phyloP scores from a whole-genome alignment of 495 filamentous ascomycete species.

The Xylaria palmicola region DNA sequence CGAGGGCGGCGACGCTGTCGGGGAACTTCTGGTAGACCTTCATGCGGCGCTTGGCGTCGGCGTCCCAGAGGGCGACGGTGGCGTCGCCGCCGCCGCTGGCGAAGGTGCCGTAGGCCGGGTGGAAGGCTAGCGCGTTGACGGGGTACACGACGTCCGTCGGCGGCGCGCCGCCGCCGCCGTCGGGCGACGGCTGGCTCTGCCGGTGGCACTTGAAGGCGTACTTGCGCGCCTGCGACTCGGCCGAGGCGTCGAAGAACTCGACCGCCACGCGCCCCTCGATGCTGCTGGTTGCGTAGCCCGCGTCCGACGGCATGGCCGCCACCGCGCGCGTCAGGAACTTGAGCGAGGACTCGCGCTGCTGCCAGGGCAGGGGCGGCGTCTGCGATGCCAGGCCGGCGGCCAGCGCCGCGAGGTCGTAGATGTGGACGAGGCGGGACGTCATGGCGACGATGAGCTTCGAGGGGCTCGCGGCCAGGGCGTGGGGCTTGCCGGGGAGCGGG shows the following conservation, averaged over 20 bases:
- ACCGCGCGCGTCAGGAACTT: constrained; percentile 95
- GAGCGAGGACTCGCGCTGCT: constrained; percentile 83
- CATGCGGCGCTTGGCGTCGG: constrained; percentile 84
- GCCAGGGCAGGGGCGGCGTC: constrained; percentile 67
- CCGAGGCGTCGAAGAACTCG: constrained; percentile 91
- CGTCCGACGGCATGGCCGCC: constrained; percentile 94
- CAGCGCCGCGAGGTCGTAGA: constrained; percentile 82
- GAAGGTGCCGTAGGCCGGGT: constrained; percentile 88
- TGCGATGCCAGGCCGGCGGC: constrained; percentile 52
- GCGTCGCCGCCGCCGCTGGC: constrained; percentile 92
- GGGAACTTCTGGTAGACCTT: constrained; percentile 83
- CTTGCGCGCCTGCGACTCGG: constrained; percentile 82
- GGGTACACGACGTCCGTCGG: constrained; percentile 82
- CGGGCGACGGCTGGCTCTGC: constrained; percentile 43
- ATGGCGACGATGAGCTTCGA: constrained; percentile 92
- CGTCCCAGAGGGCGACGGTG: constrained; percentile 95
- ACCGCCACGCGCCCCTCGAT: constrained; percentile 95
- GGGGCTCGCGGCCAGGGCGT: constrained; percentile 76
- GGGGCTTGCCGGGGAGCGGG: constrained; percentile 76
- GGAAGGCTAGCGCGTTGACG: constrained; percentile 90
- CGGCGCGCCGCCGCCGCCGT: too few relatives aligned
- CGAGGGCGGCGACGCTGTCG: constrained; percentile 71
- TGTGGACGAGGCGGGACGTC: constrained; percentile 85
- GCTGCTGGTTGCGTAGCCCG: constrained; percentile 80
- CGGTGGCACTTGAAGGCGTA: constrained; percentile 99